These are phyloP conservation scores for Termitomyces sp. DNA, from an alignment of 768 basidiomycete genomes.

Conservation along the genomic window DNA sequence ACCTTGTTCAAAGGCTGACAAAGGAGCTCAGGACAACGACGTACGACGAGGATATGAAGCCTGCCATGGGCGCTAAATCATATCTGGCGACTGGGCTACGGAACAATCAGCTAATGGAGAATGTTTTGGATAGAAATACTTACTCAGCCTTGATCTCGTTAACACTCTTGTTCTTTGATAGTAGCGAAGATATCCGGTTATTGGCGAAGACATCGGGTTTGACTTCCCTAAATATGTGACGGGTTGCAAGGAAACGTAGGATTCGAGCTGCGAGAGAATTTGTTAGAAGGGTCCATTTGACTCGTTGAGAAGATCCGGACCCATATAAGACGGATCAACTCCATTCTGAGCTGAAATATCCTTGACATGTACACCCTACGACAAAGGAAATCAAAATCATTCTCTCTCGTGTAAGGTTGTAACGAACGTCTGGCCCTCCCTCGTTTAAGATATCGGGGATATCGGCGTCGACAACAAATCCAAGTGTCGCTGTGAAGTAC, in stretches of 20 bases:
- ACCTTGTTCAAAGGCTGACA: not conserved
- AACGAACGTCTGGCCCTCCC: conserved; percentile 20
- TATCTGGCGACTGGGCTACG: conserved; percentile 17
- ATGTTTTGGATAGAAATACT: not conserved
- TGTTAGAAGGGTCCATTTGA: not conserved
- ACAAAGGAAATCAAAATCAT: conserved; percentile 1
- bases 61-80: conserved; percentile 15
- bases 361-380: conserved; percentile 29
- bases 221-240: conserved; percentile 23
- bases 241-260: conserved; percentile 20
- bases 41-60: conserved; percentile 16
- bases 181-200: conserved; percentile 22
- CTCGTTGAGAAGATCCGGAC: conserved; percentile 16
- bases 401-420: not conserved
- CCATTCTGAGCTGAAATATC: conserved; percentile 28
- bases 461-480: conserved; percentile 24
- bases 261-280: conserved; percentile 14
- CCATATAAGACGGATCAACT: conserved; percentile 26
- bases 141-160: conserved; percentile 26
- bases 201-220: conserved; percentile 23
- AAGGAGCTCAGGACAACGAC: not conserved
- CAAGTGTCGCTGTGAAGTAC: conserved; percentile 16
- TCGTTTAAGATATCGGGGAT: conserved; percentile 32
- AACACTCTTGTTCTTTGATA: conserved; percentile 25
- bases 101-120: not conserved